Conservation (phyloP, 1,284 basidiomycete genomes). For the Ceratobasidium sp. region DNA sequence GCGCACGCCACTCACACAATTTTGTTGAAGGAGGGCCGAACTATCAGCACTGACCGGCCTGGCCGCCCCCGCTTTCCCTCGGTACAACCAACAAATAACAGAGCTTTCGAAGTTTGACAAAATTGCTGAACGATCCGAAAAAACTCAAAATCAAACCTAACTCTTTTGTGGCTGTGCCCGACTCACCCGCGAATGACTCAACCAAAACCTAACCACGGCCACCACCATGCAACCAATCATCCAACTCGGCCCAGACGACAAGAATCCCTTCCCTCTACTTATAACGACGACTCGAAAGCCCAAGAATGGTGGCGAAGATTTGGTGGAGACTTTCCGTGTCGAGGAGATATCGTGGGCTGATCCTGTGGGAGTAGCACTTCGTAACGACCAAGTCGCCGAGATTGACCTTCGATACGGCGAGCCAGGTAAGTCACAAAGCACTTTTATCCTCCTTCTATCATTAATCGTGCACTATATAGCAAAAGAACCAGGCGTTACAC, state of each 20-base stretch:
- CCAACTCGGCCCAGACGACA: not conserved
- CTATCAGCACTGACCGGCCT: no score
- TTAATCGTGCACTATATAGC: not conserved
- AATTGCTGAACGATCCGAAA: no score
- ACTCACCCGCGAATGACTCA: no score
- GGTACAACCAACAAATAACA: no score
- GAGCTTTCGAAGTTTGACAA: no score
- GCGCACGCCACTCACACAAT: no score
- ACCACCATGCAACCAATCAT: not conserved
- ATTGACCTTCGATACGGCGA: not conserved
- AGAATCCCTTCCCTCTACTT: slow-evolving; percentile 1
- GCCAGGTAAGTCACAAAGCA: not conserved
- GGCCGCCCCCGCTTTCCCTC: no score
- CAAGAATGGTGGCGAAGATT: not conserved
- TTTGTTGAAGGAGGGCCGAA: no score
- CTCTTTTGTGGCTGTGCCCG: no score
- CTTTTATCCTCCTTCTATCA: not conserved
- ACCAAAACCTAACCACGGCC: no score
- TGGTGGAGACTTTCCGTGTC: not conserved
- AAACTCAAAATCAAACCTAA: no score
- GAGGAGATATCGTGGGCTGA: not conserved
- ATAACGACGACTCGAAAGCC: not conserved
- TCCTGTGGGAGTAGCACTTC: not conserved
- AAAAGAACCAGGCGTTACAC: not conserved
- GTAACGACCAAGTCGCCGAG: not conserved